Evolutionary conservation across 1,284 basidiomycete species (phyloP).

Genomic region (Abortiporus biennis): DNA sequence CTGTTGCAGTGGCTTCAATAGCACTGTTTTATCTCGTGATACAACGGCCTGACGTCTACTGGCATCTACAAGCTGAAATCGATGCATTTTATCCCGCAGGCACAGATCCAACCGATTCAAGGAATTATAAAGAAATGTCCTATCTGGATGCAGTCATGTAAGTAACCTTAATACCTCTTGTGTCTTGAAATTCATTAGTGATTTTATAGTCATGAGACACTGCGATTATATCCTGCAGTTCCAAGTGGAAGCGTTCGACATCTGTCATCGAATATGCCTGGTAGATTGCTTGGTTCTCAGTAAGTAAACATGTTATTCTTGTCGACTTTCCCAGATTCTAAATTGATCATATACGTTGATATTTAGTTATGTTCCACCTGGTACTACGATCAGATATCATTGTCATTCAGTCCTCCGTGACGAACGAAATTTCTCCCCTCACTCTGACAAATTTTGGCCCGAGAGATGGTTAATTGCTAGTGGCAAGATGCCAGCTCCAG

Average conservation of each 20-base stretch:
- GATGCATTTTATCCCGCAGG: conserved; percentile 27
- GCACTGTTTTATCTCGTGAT: conserved; percentile 42
- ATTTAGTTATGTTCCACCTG: conserved; percentile 19
- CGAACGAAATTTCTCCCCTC: conserved; percentile 24
- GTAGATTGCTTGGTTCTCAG: conserved; percentile 18
- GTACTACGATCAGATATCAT: conserved; percentile 20
- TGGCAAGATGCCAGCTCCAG: not conserved
- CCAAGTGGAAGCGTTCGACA: conserved; percentile 45
- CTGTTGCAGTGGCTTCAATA: conserved; percentile 40
- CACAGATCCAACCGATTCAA: conserved; percentile 12
- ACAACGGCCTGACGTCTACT: conserved; percentile 35
- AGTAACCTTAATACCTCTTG: not conserved
- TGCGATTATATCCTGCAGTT: conserved; percentile 50
- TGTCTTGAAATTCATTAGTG: not conserved
- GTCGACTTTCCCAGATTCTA: not conserved
- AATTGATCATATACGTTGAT: conserved; percentile 1
- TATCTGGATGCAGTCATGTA: conserved; percentile 20
- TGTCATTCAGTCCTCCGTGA: conserved; percentile 24
- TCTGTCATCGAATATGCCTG: conserved; percentile 16
- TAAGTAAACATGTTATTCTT: conserved; percentile 14
- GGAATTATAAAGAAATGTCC: conserved; percentile 13
- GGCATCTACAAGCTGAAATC: conserved; percentile 43
- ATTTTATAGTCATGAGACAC: conserved; percentile 44
- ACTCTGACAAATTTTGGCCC: conserved; percentile 24
- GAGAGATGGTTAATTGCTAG: conserved; percentile 24